These are phyloP conservation scores for Candida schatavii DNA, from an alignment of 805 yeast genomes.

Conservation along the genomic window DNA sequence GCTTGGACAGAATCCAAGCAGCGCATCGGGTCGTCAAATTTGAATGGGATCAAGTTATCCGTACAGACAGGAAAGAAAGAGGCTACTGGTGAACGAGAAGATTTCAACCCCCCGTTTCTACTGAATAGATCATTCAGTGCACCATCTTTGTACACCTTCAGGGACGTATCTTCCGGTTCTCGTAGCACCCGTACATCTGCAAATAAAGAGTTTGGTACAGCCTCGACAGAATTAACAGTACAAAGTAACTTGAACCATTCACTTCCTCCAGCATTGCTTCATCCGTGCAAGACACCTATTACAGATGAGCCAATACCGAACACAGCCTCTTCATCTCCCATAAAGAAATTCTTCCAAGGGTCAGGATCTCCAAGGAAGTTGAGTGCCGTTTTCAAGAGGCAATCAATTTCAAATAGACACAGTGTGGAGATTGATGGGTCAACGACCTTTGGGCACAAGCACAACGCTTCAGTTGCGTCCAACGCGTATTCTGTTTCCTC, in stretches of 20 bases:
- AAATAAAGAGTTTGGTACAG: neutral
- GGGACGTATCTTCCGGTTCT: slow-evolving; percentile 17
- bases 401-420: slow-evolving; percentile 8
- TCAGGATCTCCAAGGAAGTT: slow-evolving; percentile 30
- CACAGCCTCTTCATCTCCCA: slow-evolving; percentile 24
- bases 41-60: neutral
- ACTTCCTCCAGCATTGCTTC: neutral
- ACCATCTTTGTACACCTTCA: slow-evolving; percentile 40
- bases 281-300: neutral
- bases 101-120: slow-evolving; percentile 5
- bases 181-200: neutral
- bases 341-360: slow-evolving; percentile 27
- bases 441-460: slow-evolving; percentile 17
- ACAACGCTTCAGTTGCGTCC: slow-evolving; percentile 26
- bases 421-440: slow-evolving; percentile 2
- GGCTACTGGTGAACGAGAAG: neutral
- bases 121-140: slow-evolving; percentile 34
- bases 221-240: slow-evolving; percentile 1
- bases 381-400: slow-evolving; percentile 19
- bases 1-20: slow-evolving; percentile 21
- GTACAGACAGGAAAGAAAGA: neutral
- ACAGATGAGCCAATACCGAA: slow-evolving; percentile 1
- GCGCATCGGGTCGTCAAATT: slow-evolving; percentile 1
- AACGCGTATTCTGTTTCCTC: slow-evolving; percentile 25
- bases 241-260: neutral